Evolutionary conservation across 2,329 filamentous ascomycete species (phyloP).

Genomic region (Coniochaeta sp.): DNA sequence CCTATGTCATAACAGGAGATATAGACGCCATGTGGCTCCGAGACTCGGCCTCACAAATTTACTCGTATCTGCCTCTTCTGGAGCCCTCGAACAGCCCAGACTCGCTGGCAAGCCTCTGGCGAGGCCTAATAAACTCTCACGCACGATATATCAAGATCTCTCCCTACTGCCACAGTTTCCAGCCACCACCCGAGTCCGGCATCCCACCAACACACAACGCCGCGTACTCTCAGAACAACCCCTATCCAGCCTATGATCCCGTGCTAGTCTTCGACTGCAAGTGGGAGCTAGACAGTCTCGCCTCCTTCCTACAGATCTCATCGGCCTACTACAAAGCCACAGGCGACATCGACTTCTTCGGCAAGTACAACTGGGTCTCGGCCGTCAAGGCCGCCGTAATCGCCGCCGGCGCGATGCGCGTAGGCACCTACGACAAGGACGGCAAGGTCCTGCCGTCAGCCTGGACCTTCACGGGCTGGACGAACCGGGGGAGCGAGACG

Average conservation of each 20-base stretch:
- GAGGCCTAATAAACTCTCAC: constrained; percentile 66
- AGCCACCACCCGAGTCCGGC: constrained; percentile 70
- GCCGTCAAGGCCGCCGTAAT: constrained; percentile 60
- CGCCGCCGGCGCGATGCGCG: constrained; percentile 57
- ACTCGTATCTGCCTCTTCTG: constrained; percentile 58
- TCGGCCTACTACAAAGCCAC: constrained; percentile 66
- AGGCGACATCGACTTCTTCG: constrained; percentile 49
- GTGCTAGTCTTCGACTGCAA: constrained; percentile 78
- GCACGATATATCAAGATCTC: constrained; percentile 57
- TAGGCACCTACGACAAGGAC: constrained; percentile 58
- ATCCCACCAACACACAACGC: constrained; percentile 50
- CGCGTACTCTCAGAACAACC: constrained; percentile 48
- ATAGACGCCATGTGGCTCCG: constrained; percentile 86
- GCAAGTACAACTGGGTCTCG: constrained; percentile 55
- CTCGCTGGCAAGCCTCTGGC: constrained; percentile 59
- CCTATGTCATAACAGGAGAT: constrained; percentile 76
- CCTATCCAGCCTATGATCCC: constrained; percentile 58
- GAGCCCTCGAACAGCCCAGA: constrained; percentile 42
- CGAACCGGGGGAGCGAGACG: constrained; percentile 66
- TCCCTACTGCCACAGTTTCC: constrained; percentile 88
- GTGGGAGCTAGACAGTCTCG: constrained; percentile 84
- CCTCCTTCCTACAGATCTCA: constrained; percentile 73
- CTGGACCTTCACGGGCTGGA: constrained; percentile 70
- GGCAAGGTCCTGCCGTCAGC: constrained; percentile 41
- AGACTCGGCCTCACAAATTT: constrained; percentile 71